Percentiles rank a stretch among this genome's conserved stretches.
Evolutionary conservation across 2,329 filamentous ascomycete species (phyloP).

Genomic region (Aspergillus uvarum): DNA sequence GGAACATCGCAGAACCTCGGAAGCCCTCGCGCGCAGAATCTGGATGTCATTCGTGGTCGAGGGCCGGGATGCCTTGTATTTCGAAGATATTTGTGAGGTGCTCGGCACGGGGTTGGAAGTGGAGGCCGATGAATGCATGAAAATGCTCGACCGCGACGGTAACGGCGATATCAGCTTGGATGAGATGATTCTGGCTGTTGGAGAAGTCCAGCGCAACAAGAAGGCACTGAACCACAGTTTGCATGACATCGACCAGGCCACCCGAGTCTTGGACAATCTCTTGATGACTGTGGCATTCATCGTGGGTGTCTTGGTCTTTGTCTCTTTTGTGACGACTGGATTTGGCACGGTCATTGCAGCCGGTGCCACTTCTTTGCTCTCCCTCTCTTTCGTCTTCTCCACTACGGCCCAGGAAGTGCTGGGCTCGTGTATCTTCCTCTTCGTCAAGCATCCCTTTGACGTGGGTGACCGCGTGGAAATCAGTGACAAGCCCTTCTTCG

Average conservation of each 20-base stretch:
- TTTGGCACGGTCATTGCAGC: conserved; percentile 85
- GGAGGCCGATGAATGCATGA: conserved; percentile 84
- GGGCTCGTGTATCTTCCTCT: conserved; percentile 97
- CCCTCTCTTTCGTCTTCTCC: conserved; percentile 94
- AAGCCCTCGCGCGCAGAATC: conserved; percentile 88
- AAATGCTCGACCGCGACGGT: conserved; percentile 75
- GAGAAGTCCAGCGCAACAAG: conserved; percentile 79
- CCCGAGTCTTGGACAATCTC: conserved; percentile 84
- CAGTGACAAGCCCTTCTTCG: conserved; percentile 64
- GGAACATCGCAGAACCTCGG: conserved; percentile 77
- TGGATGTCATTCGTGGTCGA: conserved; percentile 99
- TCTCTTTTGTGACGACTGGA: conserved; percentile 83
- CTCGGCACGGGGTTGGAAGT: conserved; percentile 70
- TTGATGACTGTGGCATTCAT: conserved; percentile 78
- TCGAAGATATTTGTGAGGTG: conserved; percentile 84
- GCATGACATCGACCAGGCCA: conserved; percentile 95
- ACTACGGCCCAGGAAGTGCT: conserved; percentile 90
- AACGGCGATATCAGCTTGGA: conserved; percentile 95
- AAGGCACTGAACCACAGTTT: conserved; percentile 90
- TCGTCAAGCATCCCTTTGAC: conserved; percentile 97
- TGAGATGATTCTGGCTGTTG: conserved; percentile 87
- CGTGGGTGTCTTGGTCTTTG: conserved; percentile 79
- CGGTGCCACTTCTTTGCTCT: conserved; percentile 86
- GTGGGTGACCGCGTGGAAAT: conserved; percentile 94
- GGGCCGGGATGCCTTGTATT: conserved; percentile 73